These are phyloP conservation scores for Fusarium scirpi DNA, from an alignment of 2,329 filamentous ascomycete species.

Conservation along the genomic window DNA sequence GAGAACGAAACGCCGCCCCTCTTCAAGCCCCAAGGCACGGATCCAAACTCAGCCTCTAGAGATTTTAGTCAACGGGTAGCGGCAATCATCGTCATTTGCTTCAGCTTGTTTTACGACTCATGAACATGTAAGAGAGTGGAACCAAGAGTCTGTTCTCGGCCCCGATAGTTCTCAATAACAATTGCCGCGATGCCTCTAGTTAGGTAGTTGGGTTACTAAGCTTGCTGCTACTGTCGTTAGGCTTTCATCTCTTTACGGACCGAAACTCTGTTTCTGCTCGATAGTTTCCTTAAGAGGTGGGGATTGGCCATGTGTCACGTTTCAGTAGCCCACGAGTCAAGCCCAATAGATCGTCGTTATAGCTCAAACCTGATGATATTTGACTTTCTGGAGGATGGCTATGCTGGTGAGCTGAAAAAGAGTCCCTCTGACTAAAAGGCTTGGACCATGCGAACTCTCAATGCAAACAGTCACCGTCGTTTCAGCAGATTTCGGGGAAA, in stretches of 20 bases:
- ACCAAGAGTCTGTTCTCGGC: slow-evolving; percentile 27
- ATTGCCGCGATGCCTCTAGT: slow-evolving; percentile 5
- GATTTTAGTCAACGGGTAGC: neutral
- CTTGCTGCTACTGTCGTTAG: neutral
- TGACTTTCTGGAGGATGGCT: slow-evolving; percentile 12
- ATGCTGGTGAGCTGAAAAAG: slow-evolving; percentile 16
- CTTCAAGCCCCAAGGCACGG: neutral
- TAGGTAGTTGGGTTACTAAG: slow-evolving; percentile 1
- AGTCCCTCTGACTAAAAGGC: slow-evolving; percentile 4
- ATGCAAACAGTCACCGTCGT: neutral
- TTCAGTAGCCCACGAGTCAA: slow-evolving; percentile 29
- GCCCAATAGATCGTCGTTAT: slow-evolving; percentile 24
- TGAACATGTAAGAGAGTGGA: slow-evolving; percentile 24
- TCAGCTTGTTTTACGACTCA: slow-evolving; percentile 22
- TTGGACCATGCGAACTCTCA: slow-evolving; percentile 13
- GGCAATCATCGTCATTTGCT: slow-evolving; percentile 12
- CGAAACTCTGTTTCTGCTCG: slow-evolving; percentile 27
- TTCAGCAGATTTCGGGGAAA: neutral
- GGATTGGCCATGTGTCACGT: slow-evolving; percentile 21
- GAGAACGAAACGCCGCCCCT: neutral
- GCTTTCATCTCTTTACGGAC: slow-evolving; percentile 9
- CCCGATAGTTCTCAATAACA: slow-evolving; percentile 10
- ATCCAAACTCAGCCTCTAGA: neutral
- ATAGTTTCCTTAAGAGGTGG: slow-evolving; percentile 15
- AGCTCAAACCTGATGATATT: neutral